phyloP scores from a whole-genome alignment of 441 rosid genomes.

The Arabidopsis lyrata region DNA sequence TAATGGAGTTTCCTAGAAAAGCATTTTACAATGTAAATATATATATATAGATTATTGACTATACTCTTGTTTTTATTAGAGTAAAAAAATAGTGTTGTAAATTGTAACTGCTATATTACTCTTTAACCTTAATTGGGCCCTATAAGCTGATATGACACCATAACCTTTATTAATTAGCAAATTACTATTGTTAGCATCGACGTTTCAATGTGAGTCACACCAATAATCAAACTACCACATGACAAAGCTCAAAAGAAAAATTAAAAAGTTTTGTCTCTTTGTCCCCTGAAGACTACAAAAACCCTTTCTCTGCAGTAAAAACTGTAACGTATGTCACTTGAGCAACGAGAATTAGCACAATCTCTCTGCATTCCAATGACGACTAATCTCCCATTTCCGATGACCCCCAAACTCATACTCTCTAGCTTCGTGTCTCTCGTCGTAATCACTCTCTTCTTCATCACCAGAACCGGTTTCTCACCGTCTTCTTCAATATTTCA shows the following conservation, averaged over 20 bases:
- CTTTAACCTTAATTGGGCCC: not conserved
- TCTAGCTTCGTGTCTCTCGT: constrained; percentile 56
- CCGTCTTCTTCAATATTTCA: constrained; percentile 31
- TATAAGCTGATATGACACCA: constrained; percentile 2
- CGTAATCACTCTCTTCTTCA: constrained; percentile 54
- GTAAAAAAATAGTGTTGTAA: not conserved
- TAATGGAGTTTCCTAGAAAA: not conserved
- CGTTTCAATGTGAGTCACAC: constrained; percentile 9
- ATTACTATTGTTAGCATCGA: constrained; percentile 16
- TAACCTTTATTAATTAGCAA: not conserved
- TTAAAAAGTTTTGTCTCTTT: constrained; percentile 16
- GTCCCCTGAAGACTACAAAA: constrained; percentile 19
- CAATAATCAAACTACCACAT: constrained; percentile 26
- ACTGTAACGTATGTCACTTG: constrained; percentile 16
- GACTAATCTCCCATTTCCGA: constrained; percentile 50
- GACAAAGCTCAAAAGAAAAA: not conserved
- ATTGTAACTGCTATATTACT: constrained; percentile 29
- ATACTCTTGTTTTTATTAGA: not conserved
- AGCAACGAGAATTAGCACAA: constrained; percentile 15
- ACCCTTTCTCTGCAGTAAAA: not conserved
- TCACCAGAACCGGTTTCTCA: constrained; percentile 51
- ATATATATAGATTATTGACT: not conserved
- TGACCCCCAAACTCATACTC: constrained; percentile 60
- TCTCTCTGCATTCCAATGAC: constrained; percentile 47
- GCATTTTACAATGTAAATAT: not conserved